Evolutionary conservation across 176 grass and related monocot genomes (phyloP).

Genomic region (Avena sativa): DNA sequence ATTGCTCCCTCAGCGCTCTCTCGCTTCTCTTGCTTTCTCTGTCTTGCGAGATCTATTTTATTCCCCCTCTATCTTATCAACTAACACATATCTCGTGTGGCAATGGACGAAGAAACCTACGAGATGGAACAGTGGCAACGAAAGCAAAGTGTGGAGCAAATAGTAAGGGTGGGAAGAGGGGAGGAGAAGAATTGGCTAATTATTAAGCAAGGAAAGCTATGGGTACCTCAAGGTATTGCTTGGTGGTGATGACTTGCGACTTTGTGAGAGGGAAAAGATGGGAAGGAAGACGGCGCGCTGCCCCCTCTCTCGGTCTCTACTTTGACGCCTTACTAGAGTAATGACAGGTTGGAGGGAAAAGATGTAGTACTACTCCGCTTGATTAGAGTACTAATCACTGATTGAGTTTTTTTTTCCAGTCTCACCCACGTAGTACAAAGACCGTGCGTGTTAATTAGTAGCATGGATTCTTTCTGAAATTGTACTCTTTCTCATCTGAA

Average conservation of each 20-base stretch:
- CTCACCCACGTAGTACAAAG: too few species aligned
- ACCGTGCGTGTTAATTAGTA: too few species aligned
- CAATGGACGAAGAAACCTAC: constrained; percentile 53
- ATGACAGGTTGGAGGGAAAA: constrained; percentile 31
- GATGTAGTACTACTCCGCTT: too few species aligned
- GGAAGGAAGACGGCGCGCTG: constrained; percentile 48
- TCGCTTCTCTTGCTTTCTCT: constrained; percentile 37
- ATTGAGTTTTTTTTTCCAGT: too few species aligned
- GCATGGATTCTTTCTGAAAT: too few species aligned
- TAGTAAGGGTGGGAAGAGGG: not conserved
- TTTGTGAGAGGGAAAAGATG: constrained; percentile 34
- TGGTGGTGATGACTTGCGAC: not conserved
- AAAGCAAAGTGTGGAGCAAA: constrained; percentile 39
- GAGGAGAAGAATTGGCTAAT: constrained; percentile 41
- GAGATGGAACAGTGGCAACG: constrained; percentile 65
- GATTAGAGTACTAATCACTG: too few species aligned
- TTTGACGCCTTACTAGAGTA: constrained; percentile 57
- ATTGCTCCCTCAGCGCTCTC: constrained; percentile 13
- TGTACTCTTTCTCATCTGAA: too few species aligned
- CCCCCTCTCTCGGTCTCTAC: constrained; percentile 40
- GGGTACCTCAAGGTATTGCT: not conserved
- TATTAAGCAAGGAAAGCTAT: constrained; percentile 47
- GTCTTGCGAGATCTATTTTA: constrained; percentile 51
- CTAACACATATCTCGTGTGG: constrained; percentile 51
- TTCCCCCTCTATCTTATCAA: constrained; percentile 47